These are phyloP conservation scores for Rhynchospora pubera DNA, from an alignment of 176 grass and related monocot species.

Conservation along the genomic window DNA sequence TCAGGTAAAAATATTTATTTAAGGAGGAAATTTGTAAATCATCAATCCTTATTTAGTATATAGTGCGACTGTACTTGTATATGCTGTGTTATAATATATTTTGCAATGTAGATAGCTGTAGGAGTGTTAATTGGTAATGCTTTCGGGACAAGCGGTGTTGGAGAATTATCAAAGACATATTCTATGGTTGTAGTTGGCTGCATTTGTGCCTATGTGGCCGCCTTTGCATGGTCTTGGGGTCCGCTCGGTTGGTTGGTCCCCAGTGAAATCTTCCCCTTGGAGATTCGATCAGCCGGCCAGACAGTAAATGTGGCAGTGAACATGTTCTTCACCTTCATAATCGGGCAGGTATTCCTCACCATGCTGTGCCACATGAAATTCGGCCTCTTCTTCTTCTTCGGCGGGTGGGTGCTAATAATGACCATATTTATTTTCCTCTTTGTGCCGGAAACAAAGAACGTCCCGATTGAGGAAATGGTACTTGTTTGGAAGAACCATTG, in stretches of 20 bases:
- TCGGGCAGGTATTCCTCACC: conserved; percentile 16
- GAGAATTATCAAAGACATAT: conserved; percentile 4
- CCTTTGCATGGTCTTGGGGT: conserved; percentile 18
- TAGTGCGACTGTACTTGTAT: background rate
- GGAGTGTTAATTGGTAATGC: background rate
- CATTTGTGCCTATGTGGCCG: conserved; percentile 5
- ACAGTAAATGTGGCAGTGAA: conserved; percentile 8
- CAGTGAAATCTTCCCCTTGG: conserved; percentile 9
- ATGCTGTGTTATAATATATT: background rate
- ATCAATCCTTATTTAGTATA: background rate
- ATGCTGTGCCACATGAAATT: conserved; percentile 65
- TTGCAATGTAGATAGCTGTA: background rate
- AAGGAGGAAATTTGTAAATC: background rate
- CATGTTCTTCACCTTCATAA: conserved; percentile 23
- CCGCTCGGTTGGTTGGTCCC: conserved; percentile 17
- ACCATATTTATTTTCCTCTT: conserved; percentile 5
- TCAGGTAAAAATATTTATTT: background rate
- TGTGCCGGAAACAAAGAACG: conserved; percentile 15
- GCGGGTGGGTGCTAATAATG: conserved; percentile 9
- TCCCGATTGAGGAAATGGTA: conserved; percentile 10
- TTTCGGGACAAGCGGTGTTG: conserved; percentile 18
- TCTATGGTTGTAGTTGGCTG: background rate
- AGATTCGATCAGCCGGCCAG: conserved; percentile 20
- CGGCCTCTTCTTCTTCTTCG: conserved; percentile 70
- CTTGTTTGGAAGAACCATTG: conserved; percentile 18